Evolutionary conservation across 345 rosid species (phyloP).

Genomic region (Bruguiera sexangula): DNA sequence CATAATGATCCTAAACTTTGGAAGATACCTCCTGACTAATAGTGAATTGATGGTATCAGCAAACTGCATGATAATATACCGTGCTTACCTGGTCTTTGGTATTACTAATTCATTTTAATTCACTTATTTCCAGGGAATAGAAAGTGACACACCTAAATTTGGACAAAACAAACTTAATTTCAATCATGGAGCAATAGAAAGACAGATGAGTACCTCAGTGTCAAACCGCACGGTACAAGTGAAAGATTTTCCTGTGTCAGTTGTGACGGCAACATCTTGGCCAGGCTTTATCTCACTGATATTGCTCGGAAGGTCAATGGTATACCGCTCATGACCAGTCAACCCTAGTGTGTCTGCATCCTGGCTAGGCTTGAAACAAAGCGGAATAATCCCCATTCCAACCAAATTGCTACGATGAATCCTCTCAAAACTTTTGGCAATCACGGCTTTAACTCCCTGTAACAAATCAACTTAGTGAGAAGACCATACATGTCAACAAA

Average conservation of each 20-base stretch:
- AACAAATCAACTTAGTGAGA: constrained; percentile 13
- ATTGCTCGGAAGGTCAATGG: constrained; percentile 75
- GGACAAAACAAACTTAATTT: background rate
- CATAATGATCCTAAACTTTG: too few species aligned
- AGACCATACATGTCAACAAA: background rate
- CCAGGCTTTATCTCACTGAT: constrained; percentile 81
- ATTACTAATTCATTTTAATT: background rate
- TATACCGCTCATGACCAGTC: constrained; percentile 87
- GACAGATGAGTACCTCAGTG: constrained; percentile 63
- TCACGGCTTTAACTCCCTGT: constrained; percentile 98
- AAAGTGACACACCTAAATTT: background rate
- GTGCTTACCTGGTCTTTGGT: too few species aligned
- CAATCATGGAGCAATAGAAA: background rate
- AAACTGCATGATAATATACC: too few species aligned
- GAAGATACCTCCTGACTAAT: too few species aligned
- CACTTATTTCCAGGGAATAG: background rate
- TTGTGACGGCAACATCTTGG: constrained; percentile 86
- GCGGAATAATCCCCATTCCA: constrained; percentile 96
- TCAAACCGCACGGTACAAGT: constrained; percentile 90
- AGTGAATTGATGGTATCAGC: too few species aligned
- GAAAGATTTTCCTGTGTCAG: constrained; percentile 80
- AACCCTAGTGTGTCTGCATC: constrained; percentile 84
- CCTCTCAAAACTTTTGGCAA: constrained; percentile 95
- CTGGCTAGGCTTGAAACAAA: constrained; percentile 89
- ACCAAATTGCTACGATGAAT: constrained; percentile 97